Conservation (phyloP, 2,329 filamentous ascomycete genomes). For the Claviceps sp. region DNA sequence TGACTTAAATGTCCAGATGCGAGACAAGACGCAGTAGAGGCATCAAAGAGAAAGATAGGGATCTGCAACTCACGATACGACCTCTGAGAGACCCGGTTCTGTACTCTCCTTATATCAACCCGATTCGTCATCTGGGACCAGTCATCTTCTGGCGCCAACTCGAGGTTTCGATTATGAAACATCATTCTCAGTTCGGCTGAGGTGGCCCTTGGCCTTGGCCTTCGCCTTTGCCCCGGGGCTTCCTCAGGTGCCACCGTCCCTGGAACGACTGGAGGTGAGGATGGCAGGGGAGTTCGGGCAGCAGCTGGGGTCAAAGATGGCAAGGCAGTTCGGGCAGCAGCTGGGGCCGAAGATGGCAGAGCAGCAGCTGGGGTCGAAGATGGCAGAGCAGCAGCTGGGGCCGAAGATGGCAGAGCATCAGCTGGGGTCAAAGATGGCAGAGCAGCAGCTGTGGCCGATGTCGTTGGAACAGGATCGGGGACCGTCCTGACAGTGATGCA, state of each 20-base stretch:
- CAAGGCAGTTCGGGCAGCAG: neutral
- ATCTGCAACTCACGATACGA: slow-evolving; percentile 15
- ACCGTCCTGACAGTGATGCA: neutral
- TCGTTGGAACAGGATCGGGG: slow-evolving; percentile 1
- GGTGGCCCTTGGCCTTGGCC: no score
- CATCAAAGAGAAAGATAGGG: neutral
- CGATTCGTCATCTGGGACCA: slow-evolving; percentile 8
- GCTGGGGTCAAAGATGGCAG: neutral
- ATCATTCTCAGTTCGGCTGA: no score
- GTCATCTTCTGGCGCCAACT: slow-evolving; percentile 7
- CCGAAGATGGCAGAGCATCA: neutral
- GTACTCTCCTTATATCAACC: slow-evolving; percentile 8
- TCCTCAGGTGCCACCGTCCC: no score
- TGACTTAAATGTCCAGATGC: neutral
- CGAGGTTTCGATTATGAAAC: neutral
- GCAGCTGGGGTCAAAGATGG: neutral
- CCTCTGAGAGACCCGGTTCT: slow-evolving; percentile 9
- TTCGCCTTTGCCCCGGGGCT: no score
- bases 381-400: neutral
- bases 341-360: neutral
- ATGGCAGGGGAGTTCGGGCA: no score
- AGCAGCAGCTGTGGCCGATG: neutral
- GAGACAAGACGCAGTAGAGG: neutral
- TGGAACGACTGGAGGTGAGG: no score
- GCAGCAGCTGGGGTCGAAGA: neutral